Conservation (phyloP, 2,329 filamentous ascomycete genomes). For the Ceratocystis harringtonii region DNA sequence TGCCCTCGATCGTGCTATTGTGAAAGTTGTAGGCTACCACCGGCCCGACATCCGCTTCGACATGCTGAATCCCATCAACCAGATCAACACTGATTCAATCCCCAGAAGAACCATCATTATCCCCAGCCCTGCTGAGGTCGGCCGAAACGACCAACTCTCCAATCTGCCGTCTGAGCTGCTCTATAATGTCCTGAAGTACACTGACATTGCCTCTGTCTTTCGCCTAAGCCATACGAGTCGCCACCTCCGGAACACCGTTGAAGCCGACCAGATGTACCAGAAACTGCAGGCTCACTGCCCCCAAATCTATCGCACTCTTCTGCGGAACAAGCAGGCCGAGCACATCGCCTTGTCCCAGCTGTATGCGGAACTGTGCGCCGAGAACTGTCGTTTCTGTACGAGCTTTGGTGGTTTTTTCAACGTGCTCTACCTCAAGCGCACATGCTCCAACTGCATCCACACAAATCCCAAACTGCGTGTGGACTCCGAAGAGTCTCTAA, state of each 20-base stretch:
- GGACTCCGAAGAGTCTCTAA: background rate
- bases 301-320: background rate
- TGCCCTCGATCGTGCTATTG: too few relatives aligned
- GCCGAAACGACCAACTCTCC: background rate
- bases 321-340: background rate
- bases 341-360: background rate
- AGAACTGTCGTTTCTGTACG: conserved; percentile 1
- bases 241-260: background rate
- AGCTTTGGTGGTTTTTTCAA: conserved; percentile 10
- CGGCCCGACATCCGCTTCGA: too few relatives aligned
- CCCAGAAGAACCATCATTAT: background rate
- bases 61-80: too few relatives aligned
- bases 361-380: background rate
- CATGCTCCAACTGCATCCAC: conserved; percentile 3
- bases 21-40: too few relatives aligned
- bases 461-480: background rate
- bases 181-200: background rate
- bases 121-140: too few relatives aligned
- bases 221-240: conserved; percentile 1
- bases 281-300: background rate
- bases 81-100: too few relatives aligned
- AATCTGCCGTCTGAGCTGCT: conserved; percentile 7
- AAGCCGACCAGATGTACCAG: conserved; percentile 1
- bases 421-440: background rate
- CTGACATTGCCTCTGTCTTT: conserved; percentile 7